These are phyloP conservation scores for Flaveria linearis DNA, from an alignment of 129 eudicot species.

Conservation along the genomic window DNA sequence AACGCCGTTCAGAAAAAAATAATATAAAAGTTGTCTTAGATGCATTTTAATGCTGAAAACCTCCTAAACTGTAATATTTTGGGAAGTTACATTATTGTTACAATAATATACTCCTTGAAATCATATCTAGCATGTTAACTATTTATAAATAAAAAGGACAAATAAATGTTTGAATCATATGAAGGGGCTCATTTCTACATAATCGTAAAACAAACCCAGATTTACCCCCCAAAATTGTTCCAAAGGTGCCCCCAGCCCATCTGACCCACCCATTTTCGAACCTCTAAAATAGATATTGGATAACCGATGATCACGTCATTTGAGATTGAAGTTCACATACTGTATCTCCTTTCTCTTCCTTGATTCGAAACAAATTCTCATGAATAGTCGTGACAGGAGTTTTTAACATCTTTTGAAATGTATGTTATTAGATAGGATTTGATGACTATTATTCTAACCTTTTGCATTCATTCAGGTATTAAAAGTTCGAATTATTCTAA, in stretches of 20 bases:
- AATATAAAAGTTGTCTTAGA: neutral
- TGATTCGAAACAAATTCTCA: neutral
- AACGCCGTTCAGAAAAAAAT: neutral
- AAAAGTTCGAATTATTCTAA: constrained; percentile 7
- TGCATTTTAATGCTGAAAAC: neutral
- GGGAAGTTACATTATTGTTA: neutral
- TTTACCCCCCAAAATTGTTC: neutral
- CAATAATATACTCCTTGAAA: neutral
- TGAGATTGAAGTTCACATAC: neutral
- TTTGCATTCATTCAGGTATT: constrained; percentile 1
- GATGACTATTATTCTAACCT: neutral
- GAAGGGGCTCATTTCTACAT: neutral
- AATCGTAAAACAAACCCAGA: no score
- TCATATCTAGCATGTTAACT: neutral
- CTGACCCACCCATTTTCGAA: neutral
- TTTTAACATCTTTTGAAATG: neutral
- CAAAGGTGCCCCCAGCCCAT: neutral
- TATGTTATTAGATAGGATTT: neutral
- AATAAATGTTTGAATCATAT: neutral
- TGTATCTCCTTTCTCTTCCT: constrained; percentile 2
- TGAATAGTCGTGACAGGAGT: neutral
- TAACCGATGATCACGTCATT: neutral
- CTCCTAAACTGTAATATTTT: neutral
- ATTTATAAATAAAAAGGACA: neutral
- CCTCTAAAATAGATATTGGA: neutral